A percentile compares a stretch with the other conserved stretches of the same genome.
phyloP scores from a whole-genome alignment of 768 basidiomycete species.

The Xerocomellus dryophilus region DNA sequence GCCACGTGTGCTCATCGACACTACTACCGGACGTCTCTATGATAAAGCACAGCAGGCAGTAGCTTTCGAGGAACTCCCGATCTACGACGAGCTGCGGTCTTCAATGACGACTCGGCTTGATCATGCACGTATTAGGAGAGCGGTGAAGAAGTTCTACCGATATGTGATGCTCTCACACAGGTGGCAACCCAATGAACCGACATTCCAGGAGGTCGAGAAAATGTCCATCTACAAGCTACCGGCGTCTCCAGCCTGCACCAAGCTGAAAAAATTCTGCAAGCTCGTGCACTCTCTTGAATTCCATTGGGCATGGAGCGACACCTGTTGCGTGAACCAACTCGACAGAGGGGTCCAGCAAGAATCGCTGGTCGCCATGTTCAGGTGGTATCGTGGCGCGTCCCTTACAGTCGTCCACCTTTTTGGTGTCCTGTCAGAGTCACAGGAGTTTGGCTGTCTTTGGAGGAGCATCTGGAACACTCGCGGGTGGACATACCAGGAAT shows the following conservation, averaged over 20 bases:
- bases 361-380: slow-evolving; percentile 12
- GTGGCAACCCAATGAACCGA: background rate
- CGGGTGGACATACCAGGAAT: too few species aligned
- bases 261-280: background rate
- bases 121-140: background rate
- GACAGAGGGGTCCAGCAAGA: background rate
- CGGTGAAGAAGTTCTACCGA: background rate
- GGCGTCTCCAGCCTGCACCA: background rate
- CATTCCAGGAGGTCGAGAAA: background rate
- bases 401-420: too few species aligned
- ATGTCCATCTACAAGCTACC: background rate
- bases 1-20: background rate
- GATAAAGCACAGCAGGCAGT: background rate
- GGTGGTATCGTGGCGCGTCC: too few species aligned
- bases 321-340: background rate
- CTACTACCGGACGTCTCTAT: background rate
- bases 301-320: slow-evolving; percentile 1
- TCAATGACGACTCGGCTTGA: background rate
- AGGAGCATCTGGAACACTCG: too few species aligned
- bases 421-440: too few species aligned
- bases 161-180: slow-evolving; percentile 4
- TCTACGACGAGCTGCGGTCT: background rate
- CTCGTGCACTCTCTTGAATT: background rate
- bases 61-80: background rate
- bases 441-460: too few species aligned